phyloP scores from a whole-genome alignment of 768 basidiomycete genomes.

The Mycena kentingensis region DNA sequence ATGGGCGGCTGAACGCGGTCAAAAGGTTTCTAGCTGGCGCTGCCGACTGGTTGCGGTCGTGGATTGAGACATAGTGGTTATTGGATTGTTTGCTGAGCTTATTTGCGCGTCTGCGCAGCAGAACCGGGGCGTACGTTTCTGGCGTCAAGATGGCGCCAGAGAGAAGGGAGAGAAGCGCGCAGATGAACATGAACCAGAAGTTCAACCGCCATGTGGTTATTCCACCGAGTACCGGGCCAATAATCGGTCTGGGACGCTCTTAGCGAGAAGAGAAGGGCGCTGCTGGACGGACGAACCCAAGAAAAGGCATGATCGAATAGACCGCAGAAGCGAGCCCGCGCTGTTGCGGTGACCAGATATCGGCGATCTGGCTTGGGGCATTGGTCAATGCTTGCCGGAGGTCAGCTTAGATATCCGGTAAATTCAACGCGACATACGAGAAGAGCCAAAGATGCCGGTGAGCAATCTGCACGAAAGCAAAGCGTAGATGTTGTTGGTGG shows the following conservation, averaged over 20 bases:
- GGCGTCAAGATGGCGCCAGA: constrained; percentile 51
- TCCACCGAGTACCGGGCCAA: constrained; percentile 72
- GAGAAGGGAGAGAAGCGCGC: constrained; percentile 47
- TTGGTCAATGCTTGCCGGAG: constrained; percentile 56
- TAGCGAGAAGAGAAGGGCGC: background rate
- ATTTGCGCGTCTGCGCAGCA: constrained; percentile 54
- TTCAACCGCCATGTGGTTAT: constrained; percentile 62
- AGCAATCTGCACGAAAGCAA: constrained; percentile 55
- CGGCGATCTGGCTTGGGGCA: constrained; percentile 57
- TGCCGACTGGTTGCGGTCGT: constrained; percentile 47
- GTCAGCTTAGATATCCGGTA: constrained; percentile 8
- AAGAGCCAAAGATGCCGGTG: constrained; percentile 60
- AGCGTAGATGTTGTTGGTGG: constrained; percentile 43
- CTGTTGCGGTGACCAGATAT: constrained; percentile 61
- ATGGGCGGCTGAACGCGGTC: constrained; percentile 56
- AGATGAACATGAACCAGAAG: constrained; percentile 66
- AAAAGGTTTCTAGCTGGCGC: constrained; percentile 45
- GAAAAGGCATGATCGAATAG: constrained; percentile 60
- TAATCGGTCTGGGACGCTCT: constrained; percentile 35
- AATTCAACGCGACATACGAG: constrained; percentile 40
- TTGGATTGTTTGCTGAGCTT: constrained; percentile 45
- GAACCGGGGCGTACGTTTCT: constrained; percentile 67
- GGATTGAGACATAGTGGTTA: constrained; percentile 50
- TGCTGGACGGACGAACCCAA: constrained; percentile 40
- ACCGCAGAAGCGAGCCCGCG: constrained; percentile 60